These are phyloP conservation scores for Trichosanthes truncata DNA, from an alignment of 306 rosid species.

Conservation along the genomic window DNA sequence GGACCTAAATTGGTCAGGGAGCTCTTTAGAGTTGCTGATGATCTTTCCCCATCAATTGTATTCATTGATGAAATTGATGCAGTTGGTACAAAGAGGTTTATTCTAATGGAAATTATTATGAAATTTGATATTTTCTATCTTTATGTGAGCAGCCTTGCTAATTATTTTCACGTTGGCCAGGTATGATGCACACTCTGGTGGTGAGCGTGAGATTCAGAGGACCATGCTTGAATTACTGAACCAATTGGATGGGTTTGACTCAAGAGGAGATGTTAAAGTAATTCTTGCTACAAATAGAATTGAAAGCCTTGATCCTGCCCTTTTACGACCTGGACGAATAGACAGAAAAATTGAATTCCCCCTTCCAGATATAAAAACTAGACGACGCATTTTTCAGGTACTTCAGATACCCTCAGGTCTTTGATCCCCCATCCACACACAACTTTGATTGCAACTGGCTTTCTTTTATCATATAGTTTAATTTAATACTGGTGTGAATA, in stretches of 20 bases:
- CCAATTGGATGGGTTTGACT: conserved; percentile 95
- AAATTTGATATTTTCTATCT: not conserved
- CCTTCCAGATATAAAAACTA: conserved; percentile 95
- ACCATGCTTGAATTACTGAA: conserved; percentile 93
- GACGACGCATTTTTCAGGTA: conserved; percentile 95
- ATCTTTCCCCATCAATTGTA: conserved; percentile 93
- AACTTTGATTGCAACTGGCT: not conserved
- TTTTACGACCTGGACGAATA: conserved; percentile 90
- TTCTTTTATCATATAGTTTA: not conserved
- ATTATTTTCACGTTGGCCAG: conserved; percentile 21
- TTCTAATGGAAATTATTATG: not conserved
- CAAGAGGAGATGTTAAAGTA: conserved; percentile 97
- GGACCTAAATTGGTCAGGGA: conserved; percentile 98
- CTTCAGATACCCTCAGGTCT: not conserved
- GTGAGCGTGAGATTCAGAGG: conserved; percentile 97
- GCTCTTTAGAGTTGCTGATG: conserved; percentile 97
- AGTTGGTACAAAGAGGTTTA: conserved; percentile 82
- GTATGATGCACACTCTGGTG: conserved; percentile 98
- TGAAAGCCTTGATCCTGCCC: conserved; percentile 94
- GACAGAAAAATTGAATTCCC: conserved; percentile 97
- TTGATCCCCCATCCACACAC: no score
- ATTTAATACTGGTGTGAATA: not conserved
- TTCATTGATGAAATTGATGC: conserved; percentile 98
- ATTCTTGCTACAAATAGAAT: conserved; percentile 95
- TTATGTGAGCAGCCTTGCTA: not conserved